Evolutionary conservation across 345 rosid species (phyloP).

Genomic region (Camelina sativa): DNA sequence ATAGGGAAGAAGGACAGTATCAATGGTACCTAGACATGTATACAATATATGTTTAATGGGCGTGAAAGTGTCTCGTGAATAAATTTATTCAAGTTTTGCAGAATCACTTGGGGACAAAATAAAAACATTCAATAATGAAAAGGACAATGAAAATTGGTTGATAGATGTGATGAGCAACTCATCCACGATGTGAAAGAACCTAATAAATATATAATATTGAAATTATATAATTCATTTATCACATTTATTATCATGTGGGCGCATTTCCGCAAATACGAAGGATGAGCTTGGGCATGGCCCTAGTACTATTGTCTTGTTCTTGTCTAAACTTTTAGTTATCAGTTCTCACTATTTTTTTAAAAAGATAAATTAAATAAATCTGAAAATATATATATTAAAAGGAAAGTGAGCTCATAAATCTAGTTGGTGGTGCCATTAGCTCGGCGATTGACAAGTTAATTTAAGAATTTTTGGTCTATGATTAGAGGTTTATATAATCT

Average conservation of each 20-base stretch:
- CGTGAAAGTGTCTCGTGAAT: conserved; percentile 33
- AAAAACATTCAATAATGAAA: conserved; percentile 31
- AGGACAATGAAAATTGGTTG: conserved; percentile 34
- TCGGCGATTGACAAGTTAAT: conserved; percentile 1
- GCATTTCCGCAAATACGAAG: conserved; percentile 35
- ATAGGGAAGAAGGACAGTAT: conserved; percentile 21
- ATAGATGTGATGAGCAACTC: conserved; percentile 40
- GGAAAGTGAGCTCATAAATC: conserved; percentile 19
- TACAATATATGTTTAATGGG: conserved; percentile 16
- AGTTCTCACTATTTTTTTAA: background rate
- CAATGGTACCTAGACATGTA: conserved; percentile 31
- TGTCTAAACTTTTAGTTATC: conserved; percentile 32
- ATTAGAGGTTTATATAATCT: background rate
- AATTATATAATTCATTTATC: background rate
- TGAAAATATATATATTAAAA: background rate
- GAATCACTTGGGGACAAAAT: background rate
- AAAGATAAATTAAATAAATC: background rate
- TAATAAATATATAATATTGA: conserved; percentile 14
- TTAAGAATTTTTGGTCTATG: background rate
- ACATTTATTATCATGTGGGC: conserved; percentile 41
- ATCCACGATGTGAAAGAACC: conserved; percentile 45
- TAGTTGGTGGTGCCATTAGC: conserved; percentile 29
- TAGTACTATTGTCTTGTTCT: conserved; percentile 40
- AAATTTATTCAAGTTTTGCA: conserved; percentile 12
- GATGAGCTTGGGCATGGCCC: conserved; percentile 40